Evolutionary conservation across 441 rosid genomes (phyloP).

Genomic region (Populus hybrid): DNA sequence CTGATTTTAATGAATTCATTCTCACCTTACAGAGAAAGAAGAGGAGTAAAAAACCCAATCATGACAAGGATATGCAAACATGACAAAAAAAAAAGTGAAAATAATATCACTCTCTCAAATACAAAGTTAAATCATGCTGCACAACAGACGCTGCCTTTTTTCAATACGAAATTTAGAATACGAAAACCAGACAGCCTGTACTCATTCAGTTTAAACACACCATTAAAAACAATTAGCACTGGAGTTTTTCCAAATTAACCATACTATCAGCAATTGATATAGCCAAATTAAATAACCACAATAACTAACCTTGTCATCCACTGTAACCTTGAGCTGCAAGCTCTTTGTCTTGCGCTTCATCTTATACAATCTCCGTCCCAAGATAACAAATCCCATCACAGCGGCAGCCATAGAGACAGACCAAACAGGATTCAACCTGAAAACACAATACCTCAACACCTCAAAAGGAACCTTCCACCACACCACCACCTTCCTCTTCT

Average conservation of each 20-base stretch:
- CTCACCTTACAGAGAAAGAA: not conserved
- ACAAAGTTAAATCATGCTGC: not conserved
- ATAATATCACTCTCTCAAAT: not conserved
- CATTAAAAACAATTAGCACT: not conserved
- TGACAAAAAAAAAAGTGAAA: not conserved
- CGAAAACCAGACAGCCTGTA: not conserved
- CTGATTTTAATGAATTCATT: not conserved
- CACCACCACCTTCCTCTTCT: slow-evolving; percentile 31
- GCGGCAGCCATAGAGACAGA: slow-evolving; percentile 89
- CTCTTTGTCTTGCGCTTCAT: slow-evolving; percentile 65
- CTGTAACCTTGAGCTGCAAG: slow-evolving; percentile 72
- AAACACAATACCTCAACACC: slow-evolving; percentile 64
- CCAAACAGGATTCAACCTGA: slow-evolving; percentile 78
- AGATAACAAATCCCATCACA: slow-evolving; percentile 69
- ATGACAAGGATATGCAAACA: not conserved
- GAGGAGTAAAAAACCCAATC: not conserved
- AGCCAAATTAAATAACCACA: slow-evolving; percentile 13
- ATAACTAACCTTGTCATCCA: slow-evolving; percentile 76
- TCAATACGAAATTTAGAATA: not conserved
- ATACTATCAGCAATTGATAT: slow-evolving; percentile 7
- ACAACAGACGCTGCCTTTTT: not conserved
- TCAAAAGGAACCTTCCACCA: slow-evolving; percentile 91
- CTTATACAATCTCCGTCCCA: slow-evolving; percentile 72
- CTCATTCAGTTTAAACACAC: not conserved
- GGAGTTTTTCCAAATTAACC: not conserved